phyloP scores from a whole-genome alignment of 2,329 filamentous ascomycete genomes.

The Botryotinia narcissicola region DNA sequence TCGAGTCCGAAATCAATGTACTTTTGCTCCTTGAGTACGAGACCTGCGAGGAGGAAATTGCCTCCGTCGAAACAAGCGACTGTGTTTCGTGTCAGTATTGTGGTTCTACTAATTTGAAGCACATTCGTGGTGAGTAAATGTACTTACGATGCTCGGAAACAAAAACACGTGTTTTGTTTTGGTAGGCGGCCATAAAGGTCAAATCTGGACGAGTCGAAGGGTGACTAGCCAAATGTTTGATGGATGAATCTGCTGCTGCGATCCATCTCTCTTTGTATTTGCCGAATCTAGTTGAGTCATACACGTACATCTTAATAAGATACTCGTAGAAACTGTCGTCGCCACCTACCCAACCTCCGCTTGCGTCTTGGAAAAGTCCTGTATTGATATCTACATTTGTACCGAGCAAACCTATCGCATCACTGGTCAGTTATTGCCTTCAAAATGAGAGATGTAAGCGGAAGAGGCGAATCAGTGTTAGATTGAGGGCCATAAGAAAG shows the following conservation, averaged over 20 bases:
- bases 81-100: conserved; percentile 30
- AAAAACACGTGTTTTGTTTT: conserved; percentile 46
- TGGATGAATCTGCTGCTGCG: conserved; percentile 70
- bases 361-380: conserved; percentile 64
- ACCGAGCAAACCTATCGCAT: conserved; percentile 59
- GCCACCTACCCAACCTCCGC: conserved; percentile 74
- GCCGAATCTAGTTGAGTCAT: conserved; percentile 63
- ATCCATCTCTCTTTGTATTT: conserved; percentile 73
- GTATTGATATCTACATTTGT: conserved; percentile 61
- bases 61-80: conserved; percentile 83
- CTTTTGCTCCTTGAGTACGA: conserved; percentile 60
- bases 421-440: background rate
- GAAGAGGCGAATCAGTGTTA: too few relatives aligned
- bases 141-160: conserved; percentile 45
- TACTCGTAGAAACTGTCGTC: conserved; percentile 86
- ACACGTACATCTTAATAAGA: conserved; percentile 86
- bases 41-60: conserved; percentile 79
- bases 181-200: conserved; percentile 65
- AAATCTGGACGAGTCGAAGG: conserved; percentile 65
- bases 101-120: background rate
- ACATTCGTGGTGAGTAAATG: too few relatives aligned
- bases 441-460: background rate
- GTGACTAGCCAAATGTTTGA: conserved; percentile 66
- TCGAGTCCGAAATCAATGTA: conserved; percentile 73
- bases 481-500: background rate